These are phyloP conservation scores for Rhizomucor pusillus DNA, from an alignment of 371 early-diverging fungal species.

Conservation along the genomic window DNA sequence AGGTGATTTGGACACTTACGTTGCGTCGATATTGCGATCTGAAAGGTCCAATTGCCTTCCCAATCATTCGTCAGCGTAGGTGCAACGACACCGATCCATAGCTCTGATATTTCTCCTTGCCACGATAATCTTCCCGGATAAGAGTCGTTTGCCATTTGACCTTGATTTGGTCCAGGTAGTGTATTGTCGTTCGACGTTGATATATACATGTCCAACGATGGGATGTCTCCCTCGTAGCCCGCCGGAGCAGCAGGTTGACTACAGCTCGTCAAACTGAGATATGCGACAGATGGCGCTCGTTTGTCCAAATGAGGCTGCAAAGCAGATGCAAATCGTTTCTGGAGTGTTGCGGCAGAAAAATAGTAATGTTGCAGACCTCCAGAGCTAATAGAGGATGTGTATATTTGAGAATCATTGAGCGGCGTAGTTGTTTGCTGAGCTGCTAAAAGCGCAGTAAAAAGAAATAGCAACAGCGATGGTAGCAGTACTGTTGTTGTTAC, in stretches of 20 bases:
- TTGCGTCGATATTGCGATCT: constrained; percentile 51
- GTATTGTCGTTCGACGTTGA: constrained; percentile 41
- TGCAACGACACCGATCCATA: constrained; percentile 47
- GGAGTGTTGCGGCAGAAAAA: constrained; percentile 7
- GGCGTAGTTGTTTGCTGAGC: constrained; percentile 13
- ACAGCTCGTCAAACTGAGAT: constrained; percentile 32
- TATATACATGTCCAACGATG: constrained; percentile 40
- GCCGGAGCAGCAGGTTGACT: constrained; percentile 32
- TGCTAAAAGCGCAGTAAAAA: neutral
- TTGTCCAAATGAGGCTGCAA: constrained; percentile 2
- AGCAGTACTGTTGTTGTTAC: constrained; percentile 1
- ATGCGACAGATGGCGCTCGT: constrained; percentile 19
- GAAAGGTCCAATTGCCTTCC: constrained; percentile 55
- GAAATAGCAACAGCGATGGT: neutral
- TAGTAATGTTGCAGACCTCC: constrained; percentile 23
- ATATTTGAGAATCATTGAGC: constrained; percentile 12
- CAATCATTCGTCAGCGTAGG: constrained; percentile 32
- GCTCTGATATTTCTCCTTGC: constrained; percentile 20
- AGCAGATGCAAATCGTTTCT: constrained; percentile 1
- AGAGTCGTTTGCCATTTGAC: constrained; percentile 23
- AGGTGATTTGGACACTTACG: constrained; percentile 24
- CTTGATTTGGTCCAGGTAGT: constrained; percentile 46
- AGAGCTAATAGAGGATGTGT: constrained; percentile 7
- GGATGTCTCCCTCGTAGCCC: constrained; percentile 22
- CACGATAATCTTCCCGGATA: constrained; percentile 30